phyloP scores from a whole-genome alignment of 2,329 filamentous ascomycete genomes.

The Cytospora leucostoma region DNA sequence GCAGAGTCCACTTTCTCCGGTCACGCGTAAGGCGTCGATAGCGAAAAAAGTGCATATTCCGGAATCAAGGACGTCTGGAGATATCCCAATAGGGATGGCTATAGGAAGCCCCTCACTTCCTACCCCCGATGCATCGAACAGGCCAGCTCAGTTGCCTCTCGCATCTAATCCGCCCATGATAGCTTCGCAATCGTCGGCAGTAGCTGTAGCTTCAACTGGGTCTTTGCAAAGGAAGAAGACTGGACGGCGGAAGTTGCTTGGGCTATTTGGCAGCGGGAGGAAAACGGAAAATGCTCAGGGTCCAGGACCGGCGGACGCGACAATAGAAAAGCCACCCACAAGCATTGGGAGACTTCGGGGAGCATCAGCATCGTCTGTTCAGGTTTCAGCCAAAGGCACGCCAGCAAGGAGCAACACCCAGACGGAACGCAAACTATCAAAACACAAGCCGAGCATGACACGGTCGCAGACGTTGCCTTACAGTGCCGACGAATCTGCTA shows the following conservation, averaged over 20 bases:
- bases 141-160: constrained; percentile 32
- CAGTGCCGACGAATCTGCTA: constrained; percentile 5
- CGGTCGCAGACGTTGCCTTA: constrained; percentile 46
- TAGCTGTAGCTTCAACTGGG: background rate
- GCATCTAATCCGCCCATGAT: constrained; percentile 25
- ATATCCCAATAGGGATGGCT: constrained; percentile 69
- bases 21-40: constrained; percentile 37
- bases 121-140: constrained; percentile 35
- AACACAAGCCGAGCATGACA: constrained; percentile 47
- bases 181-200: constrained; percentile 22
- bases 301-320: constrained; percentile 28
- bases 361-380: constrained; percentile 18
- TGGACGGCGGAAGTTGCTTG: constrained; percentile 62
- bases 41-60: constrained; percentile 45
- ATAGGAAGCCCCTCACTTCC: constrained; percentile 66
- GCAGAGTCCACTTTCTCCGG: constrained; percentile 40
- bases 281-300: constrained; percentile 39
- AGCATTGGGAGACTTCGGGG: constrained; percentile 15
- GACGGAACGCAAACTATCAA: constrained; percentile 37
- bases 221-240: constrained; percentile 49
- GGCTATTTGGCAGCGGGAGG: constrained; percentile 47
- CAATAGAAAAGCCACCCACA: constrained; percentile 28
- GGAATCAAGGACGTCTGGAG: constrained; percentile 46
- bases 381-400: constrained; percentile 24
- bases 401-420: constrained; percentile 42